Base-by-base conservation (phyloP, 2,329 filamentous ascomycete genomes). In the Aureobasidium leucospermi region DNA sequence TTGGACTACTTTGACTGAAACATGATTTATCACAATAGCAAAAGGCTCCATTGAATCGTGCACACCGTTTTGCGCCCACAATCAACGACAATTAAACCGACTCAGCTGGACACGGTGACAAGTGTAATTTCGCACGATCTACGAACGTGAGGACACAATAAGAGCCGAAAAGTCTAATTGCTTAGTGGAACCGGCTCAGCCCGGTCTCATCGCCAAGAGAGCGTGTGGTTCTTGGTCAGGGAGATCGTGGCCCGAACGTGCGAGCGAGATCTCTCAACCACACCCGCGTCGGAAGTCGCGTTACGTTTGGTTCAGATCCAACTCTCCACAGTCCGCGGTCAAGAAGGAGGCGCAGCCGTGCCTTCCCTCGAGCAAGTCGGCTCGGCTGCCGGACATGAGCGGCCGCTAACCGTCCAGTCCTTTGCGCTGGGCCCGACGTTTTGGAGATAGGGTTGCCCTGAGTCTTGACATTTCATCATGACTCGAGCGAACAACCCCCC, bases 131-230 rank as follows among this genome's bases (percentile, higher is more conserved):
- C 52, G 41, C 29, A 31, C 41, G 41, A 56, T 56, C 52, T 45
- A 46, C 52, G 52, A 56, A 56, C 52, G 41, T 42, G 28, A 31
- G 46, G 52, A 55, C n/a, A 42, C 38, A 34, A 28, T 31, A 56
- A 56, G 39, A 56, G 52, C 52, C 52, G 41, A 56, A 29, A 41
- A 46, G 52, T 32, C 41, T 56, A 46, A 36, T 46, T 11, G 3
- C 1, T 8, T 31, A 55, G 51, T 16, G 39, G 23, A 16, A 6
- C 29, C 51, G 51, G 51, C 38, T 34, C 38, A 55, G n/a, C 15
- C 38, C 51, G 51, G 51, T n/a, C 38, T 38, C 52, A 56, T 56
- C 52, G 52, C 52, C 52, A 56, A 56, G 52, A 46, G 38, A 43
- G 16, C 38, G 47, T 28, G 46, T 29, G 5, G 23, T 29, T 32